Base-by-base conservation (phyloP, 371 early-diverging fungal genomes). In the Apophysomyces variabilis region DNA sequence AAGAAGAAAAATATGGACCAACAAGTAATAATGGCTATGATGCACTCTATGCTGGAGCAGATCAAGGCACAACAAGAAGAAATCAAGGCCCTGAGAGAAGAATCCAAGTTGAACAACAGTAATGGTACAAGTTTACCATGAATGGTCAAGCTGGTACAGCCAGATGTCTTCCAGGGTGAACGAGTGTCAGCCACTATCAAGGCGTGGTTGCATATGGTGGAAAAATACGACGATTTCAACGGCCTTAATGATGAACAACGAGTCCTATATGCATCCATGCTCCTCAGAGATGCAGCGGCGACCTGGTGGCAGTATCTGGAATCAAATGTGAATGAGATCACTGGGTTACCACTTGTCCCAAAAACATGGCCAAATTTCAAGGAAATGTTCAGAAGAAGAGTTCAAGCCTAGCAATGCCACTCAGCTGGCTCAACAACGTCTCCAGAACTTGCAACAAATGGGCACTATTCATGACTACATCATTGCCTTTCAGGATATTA, bases 31-130 rank as follows among this genome's bases (percentile, higher is more conserved):
- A 46, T 46, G 4, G n/a, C 6, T 6, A 46, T 0, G 6, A 61
- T 61, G 9, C 61, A 61, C 43, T 44, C 36, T 7, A 61, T 61
- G 26, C 46, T 61, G 7, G 46, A 61, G 13, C 61, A 45, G 32
- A 18, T 61, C 0, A 21, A 32, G 37, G 38, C 14, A 9, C 61
- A 61, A 37, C 61, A 61, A 46, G 61, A 61, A 45, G 61, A 61
- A 37, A 26, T 61, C 12, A 61, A 37, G 13, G 37, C 18, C 9
- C 32, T 61, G 36, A 6, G 16, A 45, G 46, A 61, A 61, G 45
- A n/a, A 9, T 4, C 41, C 0, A 11, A 8, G 14, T 2, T n/a
- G 6, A 6, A 6, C 12, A 2, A 16, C 26, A 21, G 26, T 21
- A 14, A 16, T 1, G 43, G 41, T 7, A 39, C 5, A 14, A 6